Evolutionary conservation across 2,329 filamentous ascomycete species (phyloP).

Genomic region (Cercospora nicotianae): DNA sequence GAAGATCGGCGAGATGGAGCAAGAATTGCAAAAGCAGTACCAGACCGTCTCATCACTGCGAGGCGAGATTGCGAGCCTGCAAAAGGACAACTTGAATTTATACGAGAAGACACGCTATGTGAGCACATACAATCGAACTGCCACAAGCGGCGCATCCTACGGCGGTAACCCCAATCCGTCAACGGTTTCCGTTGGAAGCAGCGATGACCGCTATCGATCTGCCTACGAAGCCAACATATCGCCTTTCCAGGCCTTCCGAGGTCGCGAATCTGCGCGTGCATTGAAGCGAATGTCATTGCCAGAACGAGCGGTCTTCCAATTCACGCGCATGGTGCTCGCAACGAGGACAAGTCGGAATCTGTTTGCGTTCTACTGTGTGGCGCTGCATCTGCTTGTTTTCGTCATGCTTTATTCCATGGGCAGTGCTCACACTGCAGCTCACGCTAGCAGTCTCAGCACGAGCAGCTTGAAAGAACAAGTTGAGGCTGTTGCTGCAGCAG

Average conservation of each 20-base stretch:
- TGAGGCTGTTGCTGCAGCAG: conserved; percentile 12
- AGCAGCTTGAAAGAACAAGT: conserved; percentile 19
- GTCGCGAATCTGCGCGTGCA: conserved; percentile 86
- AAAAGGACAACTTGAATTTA: conserved; percentile 92
- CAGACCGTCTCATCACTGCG: conserved; percentile 79
- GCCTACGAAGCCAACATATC: conserved; percentile 95
- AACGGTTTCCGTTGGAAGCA: conserved; percentile 60
- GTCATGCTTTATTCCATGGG: conserved; percentile 83
- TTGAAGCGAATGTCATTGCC: conserved; percentile 92
- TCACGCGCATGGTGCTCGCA: conserved; percentile 86
- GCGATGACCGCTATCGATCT: conserved; percentile 77
- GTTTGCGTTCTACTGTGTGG: conserved; percentile 89
- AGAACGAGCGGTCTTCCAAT: conserved; percentile 84
- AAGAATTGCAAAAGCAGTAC: conserved; percentile 83
- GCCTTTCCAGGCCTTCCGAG: conserved; percentile 91
- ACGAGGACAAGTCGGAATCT: conserved; percentile 88
- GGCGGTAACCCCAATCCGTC: conserved; percentile 70
- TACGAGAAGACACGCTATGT: conserved; percentile 98
- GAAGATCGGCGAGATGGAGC: conserved; percentile 85
- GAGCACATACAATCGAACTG: conserved; percentile 81
- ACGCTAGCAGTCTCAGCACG: conserved; percentile 59
- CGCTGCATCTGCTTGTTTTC: conserved; percentile 84
- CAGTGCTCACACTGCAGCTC: conserved; percentile 63
- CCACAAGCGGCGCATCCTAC: conserved; percentile 64
- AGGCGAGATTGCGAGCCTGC: conserved; percentile 85